Evolutionary conservation across 169 alveolate genomes (phyloP).

Genomic region (Cryptosporidium viatorum): DNA sequence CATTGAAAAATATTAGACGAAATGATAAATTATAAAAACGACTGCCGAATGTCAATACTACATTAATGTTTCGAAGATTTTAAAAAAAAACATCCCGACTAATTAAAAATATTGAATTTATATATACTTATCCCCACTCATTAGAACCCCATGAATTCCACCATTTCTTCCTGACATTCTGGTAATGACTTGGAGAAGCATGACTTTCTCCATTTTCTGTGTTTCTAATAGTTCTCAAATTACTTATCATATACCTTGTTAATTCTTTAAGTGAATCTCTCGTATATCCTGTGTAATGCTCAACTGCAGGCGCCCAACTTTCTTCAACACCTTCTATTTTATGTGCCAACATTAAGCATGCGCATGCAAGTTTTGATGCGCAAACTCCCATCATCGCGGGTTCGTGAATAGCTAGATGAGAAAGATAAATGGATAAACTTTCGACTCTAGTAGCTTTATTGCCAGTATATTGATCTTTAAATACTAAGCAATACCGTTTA

Average conservation of each 20-base stretch:
- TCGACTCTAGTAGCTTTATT: slow-evolving; percentile 67
- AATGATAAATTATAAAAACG: not conserved
- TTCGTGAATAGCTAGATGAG: slow-evolving; percentile 72
- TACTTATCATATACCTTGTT: slow-evolving; percentile 74
- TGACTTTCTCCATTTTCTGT: slow-evolving; percentile 74
- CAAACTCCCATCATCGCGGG: slow-evolving; percentile 76
- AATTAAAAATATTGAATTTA: not conserved
- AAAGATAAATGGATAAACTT: slow-evolving; percentile 57
- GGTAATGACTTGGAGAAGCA: slow-evolving; percentile 75
- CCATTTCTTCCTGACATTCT: slow-evolving; percentile 72
- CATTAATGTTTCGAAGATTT: slow-evolving; percentile 4
- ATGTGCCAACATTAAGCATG: slow-evolving; percentile 72
- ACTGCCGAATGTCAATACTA: not conserved
- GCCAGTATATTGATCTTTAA: slow-evolving; percentile 70
- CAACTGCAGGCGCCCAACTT: slow-evolving; percentile 74
- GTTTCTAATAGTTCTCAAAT: slow-evolving; percentile 66
- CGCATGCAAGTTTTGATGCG: slow-evolving; percentile 71
- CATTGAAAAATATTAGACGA: not conserved
- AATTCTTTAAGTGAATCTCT: slow-evolving; percentile 63
- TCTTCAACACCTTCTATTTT: slow-evolving; percentile 74
- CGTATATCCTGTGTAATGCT: slow-evolving; percentile 66
- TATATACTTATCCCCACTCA: slow-evolving; percentile 72
- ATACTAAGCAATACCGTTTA: slow-evolving; percentile 67
- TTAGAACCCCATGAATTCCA: slow-evolving; percentile 75
- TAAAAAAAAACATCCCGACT: slow-evolving; percentile 12